Conservation (phyloP, 2,329 filamentous ascomycete genomes). For the Leptographium flavum region DNA sequence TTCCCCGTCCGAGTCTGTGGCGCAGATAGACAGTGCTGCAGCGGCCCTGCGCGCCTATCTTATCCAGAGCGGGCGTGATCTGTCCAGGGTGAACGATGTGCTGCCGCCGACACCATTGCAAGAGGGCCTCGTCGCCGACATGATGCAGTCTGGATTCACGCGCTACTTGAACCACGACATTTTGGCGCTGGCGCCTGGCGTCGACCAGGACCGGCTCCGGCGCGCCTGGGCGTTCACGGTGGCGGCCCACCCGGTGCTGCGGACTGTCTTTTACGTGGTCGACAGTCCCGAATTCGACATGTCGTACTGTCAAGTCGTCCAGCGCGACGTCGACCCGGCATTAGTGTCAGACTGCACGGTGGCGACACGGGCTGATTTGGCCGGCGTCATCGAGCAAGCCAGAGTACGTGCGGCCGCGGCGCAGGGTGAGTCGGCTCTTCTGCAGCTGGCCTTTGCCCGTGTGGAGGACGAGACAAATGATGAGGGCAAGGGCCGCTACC, state of each 20-base stretch:
- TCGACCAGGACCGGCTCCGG: constrained; percentile 42
- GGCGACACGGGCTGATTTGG: constrained; percentile 21
- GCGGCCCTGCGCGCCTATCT: constrained; percentile 25
- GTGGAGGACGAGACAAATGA: too few relatives aligned
- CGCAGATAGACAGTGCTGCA: background rate
- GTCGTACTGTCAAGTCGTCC: constrained; percentile 35
- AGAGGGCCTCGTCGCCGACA: constrained; percentile 73
- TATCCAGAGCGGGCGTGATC: constrained; percentile 16
- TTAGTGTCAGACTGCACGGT: constrained; percentile 11
- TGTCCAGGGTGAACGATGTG: constrained; percentile 37
- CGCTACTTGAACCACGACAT: constrained; percentile 82
- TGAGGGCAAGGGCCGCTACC: constrained; percentile 25
- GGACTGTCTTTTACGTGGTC: constrained; percentile 58
- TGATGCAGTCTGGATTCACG: constrained; percentile 58
- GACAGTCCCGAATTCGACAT: constrained; percentile 41
- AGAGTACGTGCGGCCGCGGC: constrained; percentile 21
- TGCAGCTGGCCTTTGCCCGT: constrained; percentile 33
- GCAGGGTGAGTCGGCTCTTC: constrained; percentile 23
- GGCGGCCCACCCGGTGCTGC: constrained; percentile 50
- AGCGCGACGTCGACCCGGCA: constrained; percentile 3
- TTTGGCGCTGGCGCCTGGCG: constrained; percentile 39
- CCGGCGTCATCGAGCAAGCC: constrained; percentile 21
- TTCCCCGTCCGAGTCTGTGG: background rate
- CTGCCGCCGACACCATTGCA: constrained; percentile 72
- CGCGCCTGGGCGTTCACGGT: constrained; percentile 49